Evolutionary conservation across 164 flowering plant genomes (phyloP), one percentile per base, ranked within the genome.

Genomic region (Houttuynia cordata): DNA sequence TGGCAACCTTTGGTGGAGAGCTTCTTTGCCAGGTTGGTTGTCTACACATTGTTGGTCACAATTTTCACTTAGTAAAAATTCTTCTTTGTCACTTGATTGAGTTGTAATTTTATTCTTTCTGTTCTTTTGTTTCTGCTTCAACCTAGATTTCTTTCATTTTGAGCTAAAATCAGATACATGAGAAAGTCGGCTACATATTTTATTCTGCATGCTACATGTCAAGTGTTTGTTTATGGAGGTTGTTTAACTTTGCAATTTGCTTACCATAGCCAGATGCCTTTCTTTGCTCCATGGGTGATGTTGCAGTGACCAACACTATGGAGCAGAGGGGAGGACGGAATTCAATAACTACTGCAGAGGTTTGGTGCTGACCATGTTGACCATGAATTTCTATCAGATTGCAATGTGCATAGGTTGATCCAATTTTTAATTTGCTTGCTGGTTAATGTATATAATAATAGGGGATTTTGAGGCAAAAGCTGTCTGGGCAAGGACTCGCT

Each of bases 251-350:
- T 21, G 56, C 63, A 22, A 63, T 54, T 59, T 79, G 70, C 55
- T 74, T 67, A 62, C 63, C 88, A 85, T 79, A 93, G 99, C 95
- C 97, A 79, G 99, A 93, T 88, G 94, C 96, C 54, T 93, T 93
- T 64, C 94, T 93, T 65, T 93, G 99, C 81, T 93, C 99, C 0
- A 65, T 90, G 71, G 82, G 80, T 75, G 93, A 90, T 74, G 99
- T 93, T 58, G 86, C 80, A 74, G 96, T 93, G 66, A 83, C 73
- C 40, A 86, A 83, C 65, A 75, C 88, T 50, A 57, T 80, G 69
- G 92, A 90, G 70, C 99, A 75, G 60, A 83, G 99, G 75, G 80
- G 77, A 19, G 80, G 77, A 14, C 91, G 88, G 14, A 83, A 90
- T 71, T 73, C 72, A 53, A 70, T 81, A 12, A 65, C 59, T 65